phyloP scores from a whole-genome alignment of 164 flowering plant species.

The Vitis rupestris region DNA sequence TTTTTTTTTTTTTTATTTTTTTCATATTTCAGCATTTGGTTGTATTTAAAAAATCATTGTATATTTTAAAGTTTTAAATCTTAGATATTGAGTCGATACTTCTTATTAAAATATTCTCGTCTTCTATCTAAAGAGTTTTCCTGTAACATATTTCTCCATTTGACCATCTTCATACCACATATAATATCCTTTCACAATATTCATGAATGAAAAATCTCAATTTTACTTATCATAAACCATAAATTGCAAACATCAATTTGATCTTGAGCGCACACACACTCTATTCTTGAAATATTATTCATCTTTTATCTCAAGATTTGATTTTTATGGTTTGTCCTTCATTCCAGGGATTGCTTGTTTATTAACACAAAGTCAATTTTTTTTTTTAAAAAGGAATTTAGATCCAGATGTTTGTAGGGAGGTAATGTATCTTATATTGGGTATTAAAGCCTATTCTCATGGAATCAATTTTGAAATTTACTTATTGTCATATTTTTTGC shows the following conservation, averaged over 20 bases:
- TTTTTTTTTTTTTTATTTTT: constrained; percentile 14
- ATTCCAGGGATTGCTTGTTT: constrained; percentile 87
- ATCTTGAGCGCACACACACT: no score
- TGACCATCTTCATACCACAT: background rate
- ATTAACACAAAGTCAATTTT: constrained; percentile 87
- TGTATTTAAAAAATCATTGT: background rate
- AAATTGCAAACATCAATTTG: no score
- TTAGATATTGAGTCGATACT: background rate
- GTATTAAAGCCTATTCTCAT: background rate
- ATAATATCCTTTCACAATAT: background rate
- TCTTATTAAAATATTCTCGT: background rate
- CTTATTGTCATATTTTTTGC: background rate
- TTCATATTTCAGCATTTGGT: background rate
- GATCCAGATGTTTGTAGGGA: constrained; percentile 74
- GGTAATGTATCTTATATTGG: constrained; percentile 36
- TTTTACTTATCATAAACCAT: no score
- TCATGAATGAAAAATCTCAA: no score
- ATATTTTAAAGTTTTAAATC: background rate
- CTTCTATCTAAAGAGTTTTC: background rate
- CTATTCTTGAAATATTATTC: no score
- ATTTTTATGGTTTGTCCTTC: constrained; percentile 1
- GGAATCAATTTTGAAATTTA: no score
- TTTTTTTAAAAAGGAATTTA: constrained; percentile 58
- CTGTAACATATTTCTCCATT: background rate
- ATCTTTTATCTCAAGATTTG: no score